These are phyloP conservation scores for Umbelopsis sp. DNA, from an alignment of 192 early-diverging fungal species.

Conservation along the genomic window DNA sequence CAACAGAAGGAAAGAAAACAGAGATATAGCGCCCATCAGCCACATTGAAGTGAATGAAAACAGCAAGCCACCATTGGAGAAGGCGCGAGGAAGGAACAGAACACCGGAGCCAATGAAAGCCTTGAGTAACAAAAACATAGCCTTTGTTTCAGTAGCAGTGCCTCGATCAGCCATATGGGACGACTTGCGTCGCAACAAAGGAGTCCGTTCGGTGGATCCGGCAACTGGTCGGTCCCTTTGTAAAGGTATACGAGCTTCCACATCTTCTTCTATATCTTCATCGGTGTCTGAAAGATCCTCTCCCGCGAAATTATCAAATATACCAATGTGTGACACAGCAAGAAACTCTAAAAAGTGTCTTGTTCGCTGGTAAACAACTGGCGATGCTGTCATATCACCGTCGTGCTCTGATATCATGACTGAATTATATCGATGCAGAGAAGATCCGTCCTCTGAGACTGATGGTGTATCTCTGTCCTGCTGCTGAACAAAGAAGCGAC, in stretches of 20 bases:
- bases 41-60: conserved; percentile 66
- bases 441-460: conserved; percentile 9
- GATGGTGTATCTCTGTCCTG: conserved; percentile 24
- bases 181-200: conserved; percentile 20
- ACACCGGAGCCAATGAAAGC: conserved; percentile 79
- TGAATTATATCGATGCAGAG: neutral
- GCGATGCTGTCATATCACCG: neutral
- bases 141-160: conserved; percentile 40
- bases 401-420: neutral
- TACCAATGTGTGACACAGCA: conserved; percentile 36
- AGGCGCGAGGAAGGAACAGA: conserved; percentile 74
- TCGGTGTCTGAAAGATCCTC: conserved; percentile 46
- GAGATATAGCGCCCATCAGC: conserved; percentile 60
- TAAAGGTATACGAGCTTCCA: conserved; percentile 26
- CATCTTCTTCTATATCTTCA: conserved; percentile 25
- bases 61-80: conserved; percentile 71
- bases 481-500: conserved; percentile 76
- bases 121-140: conserved; percentile 57
- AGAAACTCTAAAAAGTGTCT: conserved; percentile 42
- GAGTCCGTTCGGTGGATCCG: conserved; percentile 20
- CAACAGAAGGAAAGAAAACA: conserved; percentile 68
- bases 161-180: conserved; percentile 33
- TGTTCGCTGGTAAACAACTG: conserved; percentile 19
- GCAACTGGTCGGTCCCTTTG: neutral
- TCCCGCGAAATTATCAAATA: conserved; percentile 52